These are phyloP conservation scores for Verticillium longisporum DNA, from an alignment of 2,329 filamentous ascomycete species.

Conservation along the genomic window DNA sequence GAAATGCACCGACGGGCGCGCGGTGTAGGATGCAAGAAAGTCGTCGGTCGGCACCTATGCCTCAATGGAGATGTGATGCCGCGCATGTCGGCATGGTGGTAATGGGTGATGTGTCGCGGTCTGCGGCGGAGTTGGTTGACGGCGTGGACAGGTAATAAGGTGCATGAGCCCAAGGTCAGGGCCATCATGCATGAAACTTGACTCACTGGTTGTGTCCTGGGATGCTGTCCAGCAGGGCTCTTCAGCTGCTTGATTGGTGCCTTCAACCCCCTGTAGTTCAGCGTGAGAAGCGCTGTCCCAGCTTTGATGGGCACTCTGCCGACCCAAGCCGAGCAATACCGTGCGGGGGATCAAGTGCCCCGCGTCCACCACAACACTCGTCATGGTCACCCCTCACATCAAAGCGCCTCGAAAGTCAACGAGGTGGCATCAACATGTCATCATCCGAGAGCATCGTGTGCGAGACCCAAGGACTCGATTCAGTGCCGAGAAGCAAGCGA, in stretches of 20 bases:
- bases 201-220: constrained; percentile 1
- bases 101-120: background rate
- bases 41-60: constrained; percentile 17
- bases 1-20: background rate
- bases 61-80: constrained; percentile 28
- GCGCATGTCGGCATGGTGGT: constrained; percentile 41
- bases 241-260: background rate
- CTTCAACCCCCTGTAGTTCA: background rate
- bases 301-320: background rate
- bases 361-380: background rate
- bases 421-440: background rate
- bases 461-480: background rate
- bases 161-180: constrained; percentile 1
- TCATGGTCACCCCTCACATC: background rate
- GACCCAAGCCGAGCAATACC: background rate
- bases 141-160: background rate
- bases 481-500: no score
- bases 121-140: constrained; percentile 1
- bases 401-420: background rate
- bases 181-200: background rate
- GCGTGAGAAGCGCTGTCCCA: background rate
- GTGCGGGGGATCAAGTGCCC: background rate
- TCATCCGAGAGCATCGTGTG: background rate
- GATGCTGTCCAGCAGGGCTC: background rate
- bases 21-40: background rate